Evolutionary conservation across 345 rosid species (phyloP), one percentile per base, ranked within the genome.

Genomic region (Boechera divaricarpa): DNA sequence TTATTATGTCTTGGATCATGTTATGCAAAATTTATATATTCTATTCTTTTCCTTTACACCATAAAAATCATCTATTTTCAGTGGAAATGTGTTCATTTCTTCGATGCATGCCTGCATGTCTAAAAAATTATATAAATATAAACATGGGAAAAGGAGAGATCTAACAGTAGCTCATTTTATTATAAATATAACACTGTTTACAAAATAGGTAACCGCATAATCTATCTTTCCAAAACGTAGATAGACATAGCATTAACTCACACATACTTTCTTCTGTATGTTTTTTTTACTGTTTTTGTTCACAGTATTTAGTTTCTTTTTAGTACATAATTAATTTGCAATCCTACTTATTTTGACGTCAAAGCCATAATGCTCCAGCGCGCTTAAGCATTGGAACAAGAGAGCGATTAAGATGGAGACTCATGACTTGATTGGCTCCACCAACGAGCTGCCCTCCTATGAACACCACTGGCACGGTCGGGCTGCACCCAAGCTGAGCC

Each of bases 301-400:
- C 21, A 13, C 53, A 26, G 35, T 47, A 21, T 4, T 48, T 38
- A 38, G 24, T 16, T 53, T 41, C 47, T 42, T 49, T 35, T 5
- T 29, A 47, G 4, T 5, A 67, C 26, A 18, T 16, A 28, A 6
- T 10, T 56, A 12, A 21, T 54, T 39, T 39, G 6, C 32, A 57
- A 29, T 6, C 11, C 1, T 8, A 6, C 5, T 53, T 13, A 15
- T 4, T 28, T 42, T 44, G 3, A 49, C 29, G 21, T 87, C 78
- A 90, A 47, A 92, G 84, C 95, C 95, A 92, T 28, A 92, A 53
- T 2, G 95, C 97, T 2, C 97, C 95, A 18, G 69, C 92, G 1
- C 81, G 55, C 69, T 69, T 87, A 29, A 92, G 97, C 91, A 82
- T 85, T 1, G 93, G 91, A 67, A 88, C 75, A 7, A 92, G 80